Base-by-base conservation (phyloP, 1,284 basidiomycete genomes). In the Irpex sp. region DNA sequence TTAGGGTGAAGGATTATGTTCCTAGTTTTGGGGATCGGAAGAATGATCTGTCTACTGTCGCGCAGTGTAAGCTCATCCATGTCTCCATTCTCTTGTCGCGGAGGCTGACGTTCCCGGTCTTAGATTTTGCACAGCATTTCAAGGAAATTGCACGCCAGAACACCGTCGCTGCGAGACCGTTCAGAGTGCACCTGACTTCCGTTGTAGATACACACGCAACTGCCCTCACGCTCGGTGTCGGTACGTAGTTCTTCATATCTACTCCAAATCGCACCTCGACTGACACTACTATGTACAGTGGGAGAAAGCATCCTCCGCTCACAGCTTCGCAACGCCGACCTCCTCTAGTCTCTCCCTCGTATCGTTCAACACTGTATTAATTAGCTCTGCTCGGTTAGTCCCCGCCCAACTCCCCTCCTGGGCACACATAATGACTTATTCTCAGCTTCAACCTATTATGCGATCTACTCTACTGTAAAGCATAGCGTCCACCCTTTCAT, bases 131-230 rank as follows among this genome's bases (percentile, higher is more conserved):
- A 50, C 71, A 72, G 17, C 78, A 79, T 62, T 79, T 79, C 68
- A 75, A 75, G 58, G 78, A 78, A 54, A 79, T 79, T 54, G 69
- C 76, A 35, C 71, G 71, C 59, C 74, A 75, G 59, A 65, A 77
- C 58, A 74, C 71, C 13, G 71, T 72, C 4, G 78, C 85, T 47
- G 81, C 83, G 51, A 81, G 90, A 5, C 82, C 84, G 0, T 90
- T 90, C 71, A 88, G 85, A 67, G 81, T 86, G 57, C 87, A 92
- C 77, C 79, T 89, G 54, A 92, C 90, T 39, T 88, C 89, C 60
- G 88, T 91, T 57, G 83, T 90, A 62, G 88, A 90, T 66, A 90
- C 87, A 0, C 79, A 81, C 65, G 82, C 86, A 5, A 90, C 89
- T 6, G 87, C 86, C n/a, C 77, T 81, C 31, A 90, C 89, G 5